phyloP scores from a whole-genome alignment of 345 rosid species.

The Heritiera fomes region DNA sequence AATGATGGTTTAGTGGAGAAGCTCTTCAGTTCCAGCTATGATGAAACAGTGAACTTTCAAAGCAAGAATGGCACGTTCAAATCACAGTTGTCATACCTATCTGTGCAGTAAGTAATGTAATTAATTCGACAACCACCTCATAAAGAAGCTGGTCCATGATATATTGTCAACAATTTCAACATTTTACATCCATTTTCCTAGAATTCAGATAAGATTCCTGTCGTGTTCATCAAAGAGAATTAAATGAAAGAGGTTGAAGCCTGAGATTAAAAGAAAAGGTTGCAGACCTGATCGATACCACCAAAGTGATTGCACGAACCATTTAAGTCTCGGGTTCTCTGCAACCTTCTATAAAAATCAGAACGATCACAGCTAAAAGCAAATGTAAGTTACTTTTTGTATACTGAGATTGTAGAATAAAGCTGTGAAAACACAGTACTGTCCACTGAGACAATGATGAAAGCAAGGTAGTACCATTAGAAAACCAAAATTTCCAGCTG shows the following conservation, averaged over 20 bases:
- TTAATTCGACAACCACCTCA: conserved; percentile 33
- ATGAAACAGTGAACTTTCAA: neutral
- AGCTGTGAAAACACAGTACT: neutral
- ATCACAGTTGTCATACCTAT: conserved; percentile 1
- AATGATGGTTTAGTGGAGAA: neutral
- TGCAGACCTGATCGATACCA: too few species aligned
- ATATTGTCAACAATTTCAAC: neutral
- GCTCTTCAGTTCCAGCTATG: neutral
- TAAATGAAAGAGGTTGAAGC: too few species aligned
- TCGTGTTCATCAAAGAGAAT: neutral
- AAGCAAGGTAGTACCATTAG: neutral
- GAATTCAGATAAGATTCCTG: conserved; percentile 3
- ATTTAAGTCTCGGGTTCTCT: too few species aligned
- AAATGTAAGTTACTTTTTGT: neutral
- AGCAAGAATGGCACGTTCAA: conserved; percentile 14
- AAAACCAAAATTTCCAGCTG: neutral
- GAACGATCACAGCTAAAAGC: neutral
- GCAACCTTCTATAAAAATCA: neutral
- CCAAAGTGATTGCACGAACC: too few species aligned
- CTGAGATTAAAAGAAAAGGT: too few species aligned
- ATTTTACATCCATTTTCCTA: conserved; percentile 13
- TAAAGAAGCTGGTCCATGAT: conserved; percentile 19
- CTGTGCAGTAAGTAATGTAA: conserved; percentile 3
- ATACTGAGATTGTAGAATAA: neutral
- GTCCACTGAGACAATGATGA: neutral